phyloP scores from a whole-genome alignment of 257 asterid genomes.

The Leptodermis oblonga region DNA sequence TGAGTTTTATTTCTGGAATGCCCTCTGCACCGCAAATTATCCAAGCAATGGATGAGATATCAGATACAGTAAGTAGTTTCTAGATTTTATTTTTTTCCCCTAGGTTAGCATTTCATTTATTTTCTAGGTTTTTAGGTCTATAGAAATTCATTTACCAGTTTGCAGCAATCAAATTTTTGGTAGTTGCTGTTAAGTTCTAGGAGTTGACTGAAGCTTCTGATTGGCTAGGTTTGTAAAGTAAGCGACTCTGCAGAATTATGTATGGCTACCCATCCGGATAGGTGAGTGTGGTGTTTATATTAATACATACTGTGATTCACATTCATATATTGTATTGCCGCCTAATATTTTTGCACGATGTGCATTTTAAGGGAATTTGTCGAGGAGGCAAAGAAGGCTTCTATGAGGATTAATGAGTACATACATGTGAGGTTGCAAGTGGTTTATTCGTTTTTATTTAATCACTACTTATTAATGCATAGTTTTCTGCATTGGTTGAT shows the following conservation, averaged over 20 bases:
- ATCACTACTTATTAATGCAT: background rate
- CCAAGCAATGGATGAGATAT: slow-evolving; percentile 84
- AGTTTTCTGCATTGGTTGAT: background rate
- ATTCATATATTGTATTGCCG: background rate
- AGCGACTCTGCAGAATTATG: slow-evolving; percentile 91
- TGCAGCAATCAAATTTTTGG: background rate
- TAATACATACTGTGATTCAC: background rate
- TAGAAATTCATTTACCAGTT: background rate
- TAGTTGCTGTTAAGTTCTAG: background rate
- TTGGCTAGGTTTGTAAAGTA: slow-evolving; percentile 81
- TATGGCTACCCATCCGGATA: slow-evolving; percentile 94
- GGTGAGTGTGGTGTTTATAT: slow-evolving; percentile 35
- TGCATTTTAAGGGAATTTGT: slow-evolving; percentile 56
- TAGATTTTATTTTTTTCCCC: background rate
- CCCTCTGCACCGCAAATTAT: slow-evolving; percentile 75
- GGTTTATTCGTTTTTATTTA: slow-evolving; percentile 20
- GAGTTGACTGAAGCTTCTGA: slow-evolving; percentile 15
- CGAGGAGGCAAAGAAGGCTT: slow-evolving; percentile 85
- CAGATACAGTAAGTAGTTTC: slow-evolving; percentile 57
- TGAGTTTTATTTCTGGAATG: slow-evolving; percentile 63
- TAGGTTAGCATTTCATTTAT: background rate
- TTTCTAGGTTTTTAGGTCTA: background rate
- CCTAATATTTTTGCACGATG: background rate
- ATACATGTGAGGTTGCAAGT: slow-evolving; percentile 83
- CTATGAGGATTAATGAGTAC: slow-evolving; percentile 70